Base-by-base conservation (phyloP, 164 flowering plant genomes). In the Protea cynaroides region DNA sequence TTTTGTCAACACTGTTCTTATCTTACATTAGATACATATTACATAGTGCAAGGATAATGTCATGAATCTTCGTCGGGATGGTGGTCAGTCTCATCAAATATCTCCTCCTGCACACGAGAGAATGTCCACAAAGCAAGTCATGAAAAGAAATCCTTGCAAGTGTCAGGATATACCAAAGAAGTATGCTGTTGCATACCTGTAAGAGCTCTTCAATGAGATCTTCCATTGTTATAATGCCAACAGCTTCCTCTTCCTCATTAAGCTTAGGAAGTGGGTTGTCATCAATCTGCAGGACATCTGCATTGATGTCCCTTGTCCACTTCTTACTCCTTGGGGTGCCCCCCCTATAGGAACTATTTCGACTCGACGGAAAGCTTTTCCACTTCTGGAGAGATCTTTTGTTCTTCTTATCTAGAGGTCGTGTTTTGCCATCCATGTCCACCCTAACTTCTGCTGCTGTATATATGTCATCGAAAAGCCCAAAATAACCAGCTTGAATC, bases 211-310 rank as follows among this genome's bases (percentile, higher is more conserved):
- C 81, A 58, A 78, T 78, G 55, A 78, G 68, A 69, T 74, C 81
- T 65, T 78, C 98, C 97, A 93, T 86, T 40, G 98, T 90, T 38
- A 93, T 90, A n/a, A 93, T 77, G 53, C 98, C 98, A 36, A 93
- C 90, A 38, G 90, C 92, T 77, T 93, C 97, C 75, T 86, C 97
- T 73, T 90, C 94, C 44, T 85, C 90, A 0, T 79, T 78, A 22
- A 83, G 74, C 62, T 73, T 84, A 4, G 89, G 89, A 9, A 88
- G 87, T 25, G 89, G 87, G 59, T 61, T 76, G 29, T 79, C 90
- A 65, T 87, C 86, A 58, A 93, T 73, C 65, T 86, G 80, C 53
- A 93, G 58, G 65, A 93, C 88, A 72, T 90, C 92, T 0, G 90
- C 74, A 69, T 82, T 79, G 53, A 81, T 79, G 46, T 87, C 89